Conservation (phyloP, 768 basidiomycete species). For the Auricularia cornea region DNA sequence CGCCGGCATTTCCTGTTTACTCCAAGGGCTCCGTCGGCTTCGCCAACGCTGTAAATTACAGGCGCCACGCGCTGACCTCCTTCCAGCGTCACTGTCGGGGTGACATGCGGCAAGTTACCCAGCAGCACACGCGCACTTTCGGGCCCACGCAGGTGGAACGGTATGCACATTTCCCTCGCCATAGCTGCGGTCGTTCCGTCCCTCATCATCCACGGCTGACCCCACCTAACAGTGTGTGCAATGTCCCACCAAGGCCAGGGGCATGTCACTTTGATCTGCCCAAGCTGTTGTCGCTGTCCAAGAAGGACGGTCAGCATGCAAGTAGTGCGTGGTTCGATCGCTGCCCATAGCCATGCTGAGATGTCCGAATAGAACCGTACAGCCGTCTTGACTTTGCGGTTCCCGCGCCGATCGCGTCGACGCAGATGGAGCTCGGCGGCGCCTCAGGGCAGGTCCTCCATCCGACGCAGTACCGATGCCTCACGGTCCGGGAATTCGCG, state of each 20-base stretch:
- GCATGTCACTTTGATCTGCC: constrained; percentile 26
- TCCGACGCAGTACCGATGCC: constrained; percentile 60
- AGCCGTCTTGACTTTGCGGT: constrained; percentile 40
- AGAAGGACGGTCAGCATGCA: constrained; percentile 21
- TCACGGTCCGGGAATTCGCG: constrained; percentile 60
- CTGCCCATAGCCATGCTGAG: too few relatives aligned
- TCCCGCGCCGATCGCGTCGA: constrained; percentile 59
- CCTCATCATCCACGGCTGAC: neutral
- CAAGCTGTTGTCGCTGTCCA: constrained; percentile 2
- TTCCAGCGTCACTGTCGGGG: constrained; percentile 37
- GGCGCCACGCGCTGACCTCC: constrained; percentile 31
- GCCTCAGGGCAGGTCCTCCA: constrained; percentile 41
- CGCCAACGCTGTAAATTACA: constrained; percentile 34
- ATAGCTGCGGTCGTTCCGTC: neutral
- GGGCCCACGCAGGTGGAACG: constrained; percentile 39
- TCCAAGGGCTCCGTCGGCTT: constrained; percentile 33
- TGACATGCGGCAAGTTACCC: constrained; percentile 29
- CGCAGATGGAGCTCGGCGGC: constrained; percentile 40
- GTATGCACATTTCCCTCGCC: constrained; percentile 23
- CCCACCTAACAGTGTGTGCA: constrained; percentile 35
- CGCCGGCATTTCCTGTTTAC: constrained; percentile 39
- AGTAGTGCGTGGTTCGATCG: neutral
- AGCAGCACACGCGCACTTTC: constrained; percentile 50
- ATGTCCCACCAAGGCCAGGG: constrained; percentile 42
- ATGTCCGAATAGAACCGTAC: neutral